phyloP scores from a whole-genome alignment of 2,329 filamentous ascomycete genomes.

The Claviceps africana region DNA sequence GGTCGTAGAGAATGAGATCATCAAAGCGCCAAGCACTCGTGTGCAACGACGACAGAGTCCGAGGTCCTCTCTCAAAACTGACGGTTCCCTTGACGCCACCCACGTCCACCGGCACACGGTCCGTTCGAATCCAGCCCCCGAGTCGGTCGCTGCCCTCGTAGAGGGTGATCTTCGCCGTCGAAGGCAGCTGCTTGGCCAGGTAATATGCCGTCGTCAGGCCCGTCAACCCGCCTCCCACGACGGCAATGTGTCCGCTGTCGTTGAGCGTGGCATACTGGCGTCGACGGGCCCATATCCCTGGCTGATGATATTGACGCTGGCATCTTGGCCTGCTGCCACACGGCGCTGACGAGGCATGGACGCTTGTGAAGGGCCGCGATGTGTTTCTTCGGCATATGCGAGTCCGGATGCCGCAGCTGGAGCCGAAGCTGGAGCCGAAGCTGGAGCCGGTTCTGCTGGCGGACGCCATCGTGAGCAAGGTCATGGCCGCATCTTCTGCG shows the following conservation, averaged over 20 bases:
- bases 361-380: not conserved
- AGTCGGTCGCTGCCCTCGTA: conserved; percentile 59
- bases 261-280: conserved; percentile 8
- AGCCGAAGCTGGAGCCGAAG: not conserved
- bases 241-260: conserved; percentile 36
- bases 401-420: not conserved
- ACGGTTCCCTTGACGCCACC: conserved; percentile 43
- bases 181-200: conserved; percentile 51
- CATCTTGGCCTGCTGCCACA: not conserved
- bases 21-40: conserved; percentile 32
- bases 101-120: conserved; percentile 40
- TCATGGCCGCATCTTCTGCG: conserved; percentile 14
- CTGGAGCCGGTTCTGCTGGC: conserved; percentile 4
- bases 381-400: not conserved
- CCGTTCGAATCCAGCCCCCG: conserved; percentile 75
- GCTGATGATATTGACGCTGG: conserved; percentile 6
- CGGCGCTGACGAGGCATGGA: not conserved
- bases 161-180: conserved; percentile 56
- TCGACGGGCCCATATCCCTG: conserved; percentile 3
- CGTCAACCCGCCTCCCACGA: conserved; percentile 72
- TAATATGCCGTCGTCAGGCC: conserved; percentile 70
- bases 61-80: conserved; percentile 71
- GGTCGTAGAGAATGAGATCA: conserved; percentile 52
- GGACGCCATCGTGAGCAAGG: conserved; percentile 13
- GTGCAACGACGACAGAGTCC: conserved; percentile 50